These are phyloP conservation scores for Phellopilus nigrolimitatus DNA, from an alignment of 1,284 basidiomycete genomes.

Conservation along the genomic window DNA sequence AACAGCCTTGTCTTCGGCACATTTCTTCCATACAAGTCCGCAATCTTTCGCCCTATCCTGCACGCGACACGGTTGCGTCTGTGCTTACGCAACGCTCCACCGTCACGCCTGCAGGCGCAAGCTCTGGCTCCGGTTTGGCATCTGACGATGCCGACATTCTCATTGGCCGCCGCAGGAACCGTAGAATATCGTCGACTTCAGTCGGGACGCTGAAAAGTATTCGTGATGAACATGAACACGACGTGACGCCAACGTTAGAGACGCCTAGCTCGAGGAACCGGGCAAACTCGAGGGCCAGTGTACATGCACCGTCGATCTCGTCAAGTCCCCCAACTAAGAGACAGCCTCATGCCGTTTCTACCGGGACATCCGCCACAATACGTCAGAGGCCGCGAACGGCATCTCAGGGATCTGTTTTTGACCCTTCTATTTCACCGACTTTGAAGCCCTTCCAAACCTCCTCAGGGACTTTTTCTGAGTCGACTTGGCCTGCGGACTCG, in stretches of 20 bases:
- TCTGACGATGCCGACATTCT: slow-evolving; percentile 69
- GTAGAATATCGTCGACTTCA: slow-evolving; percentile 60
- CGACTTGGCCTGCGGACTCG: slow-evolving; percentile 32
- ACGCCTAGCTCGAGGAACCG: slow-evolving; percentile 6
- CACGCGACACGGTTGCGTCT: slow-evolving; percentile 69
- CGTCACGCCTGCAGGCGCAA: slow-evolving; percentile 26
- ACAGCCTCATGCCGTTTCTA: neutral
- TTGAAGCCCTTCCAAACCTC: slow-evolving; percentile 22
- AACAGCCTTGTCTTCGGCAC: slow-evolving; percentile 68
- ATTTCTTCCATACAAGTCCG: slow-evolving; percentile 68
- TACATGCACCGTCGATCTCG: slow-evolving; percentile 24
- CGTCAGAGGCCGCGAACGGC: slow-evolving; percentile 7
- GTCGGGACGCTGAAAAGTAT: slow-evolving; percentile 43
- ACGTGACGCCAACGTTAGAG: slow-evolving; percentile 2
- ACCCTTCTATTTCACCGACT: slow-evolving; percentile 1
- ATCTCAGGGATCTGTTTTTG: slow-evolving; percentile 1
- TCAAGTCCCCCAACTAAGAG: slow-evolving; percentile 4
- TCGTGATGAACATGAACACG: slow-evolving; percentile 40
- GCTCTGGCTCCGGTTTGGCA: slow-evolving; percentile 48
- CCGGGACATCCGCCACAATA: neutral
- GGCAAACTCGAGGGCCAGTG: slow-evolving; percentile 36
- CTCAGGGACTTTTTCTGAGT: slow-evolving; percentile 27
- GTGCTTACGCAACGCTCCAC: slow-evolving; percentile 57
- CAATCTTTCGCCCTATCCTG: slow-evolving; percentile 77
- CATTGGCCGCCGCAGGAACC: slow-evolving; percentile 49